These are phyloP conservation scores for Kodamaea nitidulidarum DNA, from an alignment of 805 yeast species.

Conservation along the genomic window DNA sequence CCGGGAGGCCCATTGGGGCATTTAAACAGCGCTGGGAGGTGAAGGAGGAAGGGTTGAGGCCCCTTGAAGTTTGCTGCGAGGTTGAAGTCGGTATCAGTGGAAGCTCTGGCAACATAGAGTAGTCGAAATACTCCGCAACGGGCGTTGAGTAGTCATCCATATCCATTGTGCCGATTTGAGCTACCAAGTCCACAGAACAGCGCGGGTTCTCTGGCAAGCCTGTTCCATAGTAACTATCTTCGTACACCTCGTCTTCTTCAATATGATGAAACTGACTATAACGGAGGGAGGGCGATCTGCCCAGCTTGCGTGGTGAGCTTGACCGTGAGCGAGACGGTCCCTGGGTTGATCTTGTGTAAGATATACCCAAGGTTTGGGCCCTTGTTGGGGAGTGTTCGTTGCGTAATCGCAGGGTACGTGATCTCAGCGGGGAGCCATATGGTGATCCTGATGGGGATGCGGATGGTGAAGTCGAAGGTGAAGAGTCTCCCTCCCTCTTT, in stretches of 20 bases:
- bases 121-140: conserved; percentile 27
- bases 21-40: not conserved
- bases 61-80: conserved; percentile 4
- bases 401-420: not conserved
- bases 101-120: conserved; percentile 32
- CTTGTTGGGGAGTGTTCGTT: not conserved
- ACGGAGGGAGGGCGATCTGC: not conserved
- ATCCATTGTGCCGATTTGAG: conserved; percentile 10
- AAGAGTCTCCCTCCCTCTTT: not conserved
- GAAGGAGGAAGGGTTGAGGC: not conserved
- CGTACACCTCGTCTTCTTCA: not conserved
- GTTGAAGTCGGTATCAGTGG: conserved; percentile 15
- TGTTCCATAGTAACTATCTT: conserved; percentile 5
- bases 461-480: not conserved
- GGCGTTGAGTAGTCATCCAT: conserved; percentile 17
- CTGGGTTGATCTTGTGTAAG: not conserved
- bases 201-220: not conserved
- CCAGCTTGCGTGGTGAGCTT: conserved; percentile 6
- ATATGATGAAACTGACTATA: not conserved
- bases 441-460: not conserved
- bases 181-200: conserved; percentile 6
- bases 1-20: conserved; percentile 1
- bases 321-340: conserved; percentile 2
- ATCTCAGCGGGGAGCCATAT: not conserved
- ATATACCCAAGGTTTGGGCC: not conserved